A percentile compares a stretch with the other conserved stretches of the same genome.
phyloP scores from a whole-genome alignment of 306 rosid species.

The Quercus berberidifolia region DNA sequence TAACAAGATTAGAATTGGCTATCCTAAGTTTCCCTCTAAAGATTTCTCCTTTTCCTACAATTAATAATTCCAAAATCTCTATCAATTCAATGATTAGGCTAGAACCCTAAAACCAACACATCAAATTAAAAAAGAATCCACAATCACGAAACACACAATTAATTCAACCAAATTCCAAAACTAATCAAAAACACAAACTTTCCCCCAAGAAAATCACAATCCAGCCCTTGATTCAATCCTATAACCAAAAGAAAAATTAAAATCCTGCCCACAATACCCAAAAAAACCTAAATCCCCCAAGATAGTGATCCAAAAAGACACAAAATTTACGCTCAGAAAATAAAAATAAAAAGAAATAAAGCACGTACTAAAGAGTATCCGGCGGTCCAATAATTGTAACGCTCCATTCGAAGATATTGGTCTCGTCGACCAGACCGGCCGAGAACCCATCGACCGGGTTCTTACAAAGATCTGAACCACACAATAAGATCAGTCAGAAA shows the following conservation, averaged over 20 bases:
- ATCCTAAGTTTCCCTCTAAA: neutral
- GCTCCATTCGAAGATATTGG: constrained; percentile 94
- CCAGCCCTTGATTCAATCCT: constrained; percentile 16
- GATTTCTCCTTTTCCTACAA: neutral
- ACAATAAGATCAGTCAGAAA: constrained; percentile 1
- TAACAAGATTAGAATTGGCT: neutral
- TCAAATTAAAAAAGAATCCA: neutral
- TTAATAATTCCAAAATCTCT: neutral
- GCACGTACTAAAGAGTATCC: constrained; percentile 87
- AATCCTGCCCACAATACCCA: neutral
- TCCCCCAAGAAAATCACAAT: neutral
- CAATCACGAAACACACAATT: constrained; percentile 10
- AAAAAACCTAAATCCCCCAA: constrained; percentile 9
- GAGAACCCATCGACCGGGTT: constrained; percentile 95
- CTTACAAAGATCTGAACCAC: constrained; percentile 83
- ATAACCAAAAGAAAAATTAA: constrained; percentile 1
- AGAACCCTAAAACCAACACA: neutral
- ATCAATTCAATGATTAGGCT: neutral
- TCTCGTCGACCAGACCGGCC: constrained; percentile 92
- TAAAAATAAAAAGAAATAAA: no score
- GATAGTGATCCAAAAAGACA: neutral
- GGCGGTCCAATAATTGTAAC: constrained; percentile 98
- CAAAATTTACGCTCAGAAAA: neutral
- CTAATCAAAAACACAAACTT: constrained; percentile 3
- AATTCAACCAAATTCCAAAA: constrained; percentile 1